Percentiles rank a stretch among this genome's conserved stretches.
phyloP scores from a whole-genome alignment of 2,329 filamentous ascomycete genomes.

The Tolypocladium nubicola region DNA sequence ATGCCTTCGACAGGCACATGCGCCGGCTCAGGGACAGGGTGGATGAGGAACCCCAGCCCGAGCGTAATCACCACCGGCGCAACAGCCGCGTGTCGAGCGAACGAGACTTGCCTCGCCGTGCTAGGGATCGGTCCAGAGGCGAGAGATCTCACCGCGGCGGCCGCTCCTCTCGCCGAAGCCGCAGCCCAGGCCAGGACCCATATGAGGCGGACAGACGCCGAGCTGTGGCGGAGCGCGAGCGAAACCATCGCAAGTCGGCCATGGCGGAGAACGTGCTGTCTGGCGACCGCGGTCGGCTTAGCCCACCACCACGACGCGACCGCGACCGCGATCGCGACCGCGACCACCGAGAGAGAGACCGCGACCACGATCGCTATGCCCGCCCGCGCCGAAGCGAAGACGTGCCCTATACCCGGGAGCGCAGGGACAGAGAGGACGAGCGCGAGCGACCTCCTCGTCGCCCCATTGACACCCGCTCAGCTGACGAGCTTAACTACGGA shows the following conservation, averaged over 20 bases:
- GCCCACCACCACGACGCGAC: conserved; percentile 30
- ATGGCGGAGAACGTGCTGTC: conserved; percentile 54
- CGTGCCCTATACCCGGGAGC: conserved; percentile 50
- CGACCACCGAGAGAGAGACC: conserved; percentile 30
- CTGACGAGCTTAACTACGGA: conserved; percentile 87
- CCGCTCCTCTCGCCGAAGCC: conserved; percentile 56
- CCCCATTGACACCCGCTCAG: conserved; percentile 61
- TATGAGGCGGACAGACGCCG: conserved; percentile 94
- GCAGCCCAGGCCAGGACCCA: conserved; percentile 82
- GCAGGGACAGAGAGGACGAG: conserved; percentile 80
- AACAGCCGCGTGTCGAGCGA: conserved; percentile 45
- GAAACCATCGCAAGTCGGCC: conserved; percentile 76
- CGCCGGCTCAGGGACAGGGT: conserved; percentile 86
- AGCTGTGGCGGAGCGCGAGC: conserved; percentile 86
- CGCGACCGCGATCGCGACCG: conserved; percentile 33
- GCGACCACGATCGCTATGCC: conserved; percentile 13
- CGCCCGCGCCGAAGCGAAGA: conserved; percentile 16
- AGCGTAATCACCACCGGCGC: conserved; percentile 34
- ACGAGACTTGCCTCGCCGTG: conserved; percentile 48
- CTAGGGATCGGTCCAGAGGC: conserved; percentile 46
- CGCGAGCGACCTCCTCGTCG: conserved; percentile 81
- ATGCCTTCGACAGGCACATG: conserved; percentile 86
- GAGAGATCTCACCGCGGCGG: conserved; percentile 53
- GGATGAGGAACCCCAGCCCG: conserved; percentile 69
- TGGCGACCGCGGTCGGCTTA: conserved; percentile 35